Percentiles rank a stretch among this genome's conserved stretches.
phyloP scores from a whole-genome alignment of 371 early-diverging fungal genomes.

The Mucor lusitanicus region DNA sequence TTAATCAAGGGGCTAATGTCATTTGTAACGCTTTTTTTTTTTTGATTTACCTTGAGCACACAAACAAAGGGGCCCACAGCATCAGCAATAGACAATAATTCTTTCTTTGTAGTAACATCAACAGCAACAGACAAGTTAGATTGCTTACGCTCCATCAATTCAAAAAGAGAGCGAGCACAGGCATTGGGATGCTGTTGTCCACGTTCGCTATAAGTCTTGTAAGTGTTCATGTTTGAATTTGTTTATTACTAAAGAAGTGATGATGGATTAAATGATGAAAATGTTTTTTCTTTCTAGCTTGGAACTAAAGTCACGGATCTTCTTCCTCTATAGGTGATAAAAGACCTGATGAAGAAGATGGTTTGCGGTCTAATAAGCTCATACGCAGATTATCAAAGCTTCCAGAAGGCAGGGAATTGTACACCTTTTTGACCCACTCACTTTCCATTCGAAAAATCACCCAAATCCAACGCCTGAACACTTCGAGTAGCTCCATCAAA shows the following conservation, averaged over 20 bases:
- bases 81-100: slow-evolving; percentile 86
- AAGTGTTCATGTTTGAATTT: slow-evolving; percentile 34
- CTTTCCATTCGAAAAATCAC: slow-evolving; percentile 85
- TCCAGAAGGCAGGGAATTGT: slow-evolving; percentile 24
- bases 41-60: slow-evolving; percentile 76
- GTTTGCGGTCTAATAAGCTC: slow-evolving; percentile 21
- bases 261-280: not conserved
- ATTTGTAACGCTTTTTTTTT: not conserved
- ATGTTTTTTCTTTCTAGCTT: not conserved
- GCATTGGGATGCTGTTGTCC: slow-evolving; percentile 61
- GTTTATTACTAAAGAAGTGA: not conserved
- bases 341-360: slow-evolving; percentile 11
- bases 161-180: slow-evolving; percentile 74
- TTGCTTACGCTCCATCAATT: slow-evolving; percentile 88
- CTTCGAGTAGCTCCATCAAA: slow-evolving; percentile 76
- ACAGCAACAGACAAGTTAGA: slow-evolving; percentile 90
- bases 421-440: slow-evolving; percentile 67
- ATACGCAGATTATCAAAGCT: slow-evolving; percentile 14
- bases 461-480: slow-evolving; percentile 90
- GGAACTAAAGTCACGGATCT: slow-evolving; percentile 9
- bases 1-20: slow-evolving; percentile 2
- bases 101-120: slow-evolving; percentile 86
- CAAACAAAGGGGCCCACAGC: slow-evolving; percentile 91
- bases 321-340: slow-evolving; percentile 34
- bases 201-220: slow-evolving; percentile 59